Evolutionary conservation across 768 basidiomycete genomes (phyloP).

Genomic region (Amanita rimosa): DNA sequence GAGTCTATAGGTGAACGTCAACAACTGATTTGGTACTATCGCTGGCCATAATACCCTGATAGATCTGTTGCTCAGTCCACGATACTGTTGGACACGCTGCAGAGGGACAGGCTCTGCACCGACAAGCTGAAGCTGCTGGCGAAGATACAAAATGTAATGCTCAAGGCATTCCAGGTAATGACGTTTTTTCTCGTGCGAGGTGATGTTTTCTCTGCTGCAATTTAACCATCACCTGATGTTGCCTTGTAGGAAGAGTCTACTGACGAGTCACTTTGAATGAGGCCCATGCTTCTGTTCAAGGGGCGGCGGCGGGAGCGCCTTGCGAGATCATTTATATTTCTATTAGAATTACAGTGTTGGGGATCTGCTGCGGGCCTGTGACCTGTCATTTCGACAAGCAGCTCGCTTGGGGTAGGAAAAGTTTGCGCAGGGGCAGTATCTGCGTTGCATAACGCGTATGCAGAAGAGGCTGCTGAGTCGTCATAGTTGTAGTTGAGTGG

Average conservation of each 20-base stretch:
- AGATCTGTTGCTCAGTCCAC: constrained; percentile 50
- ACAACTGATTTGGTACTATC: not conserved
- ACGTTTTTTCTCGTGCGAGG: constrained; percentile 70
- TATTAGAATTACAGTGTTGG: not conserved
- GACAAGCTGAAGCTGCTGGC: constrained; percentile 44
- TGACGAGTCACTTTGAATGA: constrained; percentile 52
- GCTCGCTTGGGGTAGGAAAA: constrained; percentile 58
- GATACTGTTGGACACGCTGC: constrained; percentile 38
- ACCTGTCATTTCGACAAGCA: constrained; percentile 34
- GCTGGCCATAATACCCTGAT: constrained; percentile 35
- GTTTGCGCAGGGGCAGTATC: constrained; percentile 16
- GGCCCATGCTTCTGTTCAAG: constrained; percentile 43
- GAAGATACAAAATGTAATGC: constrained; percentile 56
- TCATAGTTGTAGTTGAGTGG: not conserved
- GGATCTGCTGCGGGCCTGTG: constrained; percentile 1
- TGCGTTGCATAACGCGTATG: no score
- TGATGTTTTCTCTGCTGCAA: constrained; percentile 47
- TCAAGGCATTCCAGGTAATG: constrained; percentile 67
- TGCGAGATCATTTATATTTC: constrained; percentile 3
- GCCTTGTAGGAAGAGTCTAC: constrained; percentile 12
- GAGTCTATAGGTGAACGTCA: constrained; percentile 29
- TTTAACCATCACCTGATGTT: constrained; percentile 1
- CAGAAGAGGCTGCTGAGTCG: not conserved
- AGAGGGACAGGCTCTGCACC: constrained; percentile 34
- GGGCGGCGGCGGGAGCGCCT: constrained; percentile 13